Evolutionary conservation across 306 rosid species (phyloP).

Genomic region (Pyrus betulifolia): DNA sequence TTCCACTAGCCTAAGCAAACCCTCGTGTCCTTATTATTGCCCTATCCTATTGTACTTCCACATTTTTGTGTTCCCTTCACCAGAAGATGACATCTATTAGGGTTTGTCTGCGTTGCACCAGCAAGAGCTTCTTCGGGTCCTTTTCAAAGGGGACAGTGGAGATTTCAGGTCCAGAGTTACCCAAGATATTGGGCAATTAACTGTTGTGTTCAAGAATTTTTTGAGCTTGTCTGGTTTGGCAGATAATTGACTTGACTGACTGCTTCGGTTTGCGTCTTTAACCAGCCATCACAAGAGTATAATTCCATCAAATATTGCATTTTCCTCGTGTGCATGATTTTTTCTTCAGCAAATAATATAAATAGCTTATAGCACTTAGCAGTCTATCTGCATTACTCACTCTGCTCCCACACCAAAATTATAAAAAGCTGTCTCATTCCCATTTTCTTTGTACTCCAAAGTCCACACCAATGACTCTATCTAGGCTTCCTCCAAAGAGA

Average conservation of each 20-base stretch:
- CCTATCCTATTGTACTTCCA: slow-evolving; percentile 5
- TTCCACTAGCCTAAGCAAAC: not conserved
- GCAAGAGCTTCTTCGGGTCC: not conserved
- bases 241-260: slow-evolving; percentile 24
- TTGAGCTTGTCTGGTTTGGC: not conserved
- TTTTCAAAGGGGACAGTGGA: slow-evolving; percentile 32
- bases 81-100: slow-evolving; percentile 8
- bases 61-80: slow-evolving; percentile 6
- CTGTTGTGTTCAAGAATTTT: not conserved
- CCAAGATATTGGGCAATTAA: not conserved
- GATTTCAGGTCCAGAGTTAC: not conserved
- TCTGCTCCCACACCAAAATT: not conserved
- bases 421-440: slow-evolving; percentile 1
- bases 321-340: not conserved
- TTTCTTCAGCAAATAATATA: not conserved
- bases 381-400: not conserved
- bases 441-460: not conserved
- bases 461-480: slow-evolving; percentile 24
- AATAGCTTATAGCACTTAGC: not conserved
- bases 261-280: not conserved
- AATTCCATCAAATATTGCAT: not conserved
- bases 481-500: slow-evolving; percentile 48
- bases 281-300: not conserved
- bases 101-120: slow-evolving; percentile 18
- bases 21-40: not conserved